Conservation (phyloP, 176 grass and related monocot genomes). For the Hsuehochloa calcarea region DNA sequence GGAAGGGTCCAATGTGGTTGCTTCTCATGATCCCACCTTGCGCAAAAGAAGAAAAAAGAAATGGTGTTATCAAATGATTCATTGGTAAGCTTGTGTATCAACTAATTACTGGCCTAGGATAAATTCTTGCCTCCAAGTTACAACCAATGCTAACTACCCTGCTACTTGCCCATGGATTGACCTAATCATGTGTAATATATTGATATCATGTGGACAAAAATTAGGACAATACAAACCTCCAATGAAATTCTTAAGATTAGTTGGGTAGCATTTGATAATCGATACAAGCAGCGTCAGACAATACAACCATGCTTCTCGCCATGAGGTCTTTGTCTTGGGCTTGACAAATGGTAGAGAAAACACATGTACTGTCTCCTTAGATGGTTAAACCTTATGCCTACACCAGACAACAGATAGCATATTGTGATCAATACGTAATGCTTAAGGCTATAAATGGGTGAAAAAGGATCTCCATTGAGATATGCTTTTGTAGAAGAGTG, state of each 20-base stretch:
- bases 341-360: slow-evolving; percentile 10
- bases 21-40: no score
- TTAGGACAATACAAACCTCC: no score
- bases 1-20: no score
- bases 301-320: neutral
- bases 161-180: no score
- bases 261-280: neutral
- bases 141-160: no score
- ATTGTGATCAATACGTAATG: neutral
- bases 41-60: no score
- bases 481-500: neutral
- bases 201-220: no score
- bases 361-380: neutral
- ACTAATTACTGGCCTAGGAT: no score
- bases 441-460: neutral
- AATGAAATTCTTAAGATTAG: neutral
- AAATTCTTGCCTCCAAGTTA: no score
- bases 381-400: slow-evolving; percentile 1
- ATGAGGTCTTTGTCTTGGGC: neutral
- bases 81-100: no score
- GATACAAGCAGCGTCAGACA: neutral
- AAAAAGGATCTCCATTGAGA: neutral
- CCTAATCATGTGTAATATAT: no score
- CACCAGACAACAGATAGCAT: neutral
- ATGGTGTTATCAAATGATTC: no score